These are phyloP conservation scores for Thalia dealbata DNA, from an alignment of 176 grass and related monocot genomes.

Conservation along the genomic window DNA sequence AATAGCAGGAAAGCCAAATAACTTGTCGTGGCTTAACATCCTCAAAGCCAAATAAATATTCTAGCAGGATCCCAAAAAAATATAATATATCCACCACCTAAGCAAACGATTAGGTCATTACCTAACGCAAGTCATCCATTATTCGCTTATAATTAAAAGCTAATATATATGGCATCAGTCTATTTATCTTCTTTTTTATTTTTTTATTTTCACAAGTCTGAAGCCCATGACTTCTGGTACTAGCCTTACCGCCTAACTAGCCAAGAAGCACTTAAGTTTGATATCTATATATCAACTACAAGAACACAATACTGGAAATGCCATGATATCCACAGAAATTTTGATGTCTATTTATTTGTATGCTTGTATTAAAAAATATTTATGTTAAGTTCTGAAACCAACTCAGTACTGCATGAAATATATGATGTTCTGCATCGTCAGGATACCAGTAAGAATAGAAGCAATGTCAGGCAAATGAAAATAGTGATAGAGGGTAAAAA, in stretches of 20 bases:
- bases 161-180: not conserved
- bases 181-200: no score
- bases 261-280: no score
- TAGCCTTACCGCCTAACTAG: no score
- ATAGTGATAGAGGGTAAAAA: not conserved
- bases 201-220: no score
- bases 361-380: not conserved
- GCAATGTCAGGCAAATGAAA: not conserved
- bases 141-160: not conserved
- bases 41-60: not conserved
- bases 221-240: no score
- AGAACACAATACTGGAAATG: not conserved
- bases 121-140: no score
- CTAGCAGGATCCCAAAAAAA: not conserved
- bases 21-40: not conserved
- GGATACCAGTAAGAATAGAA: not conserved
- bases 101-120: no score
- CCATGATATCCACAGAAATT: not conserved
- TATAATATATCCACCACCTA: no score
- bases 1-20: not conserved
- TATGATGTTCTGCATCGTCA: not conserved
- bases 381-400: not conserved
- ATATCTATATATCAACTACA: not conserved
- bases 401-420: not conserved
- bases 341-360: not conserved